Base-by-base conservation (phyloP, 2,329 filamentous ascomycete species). In the Ceratocystis smalleyi region DNA sequence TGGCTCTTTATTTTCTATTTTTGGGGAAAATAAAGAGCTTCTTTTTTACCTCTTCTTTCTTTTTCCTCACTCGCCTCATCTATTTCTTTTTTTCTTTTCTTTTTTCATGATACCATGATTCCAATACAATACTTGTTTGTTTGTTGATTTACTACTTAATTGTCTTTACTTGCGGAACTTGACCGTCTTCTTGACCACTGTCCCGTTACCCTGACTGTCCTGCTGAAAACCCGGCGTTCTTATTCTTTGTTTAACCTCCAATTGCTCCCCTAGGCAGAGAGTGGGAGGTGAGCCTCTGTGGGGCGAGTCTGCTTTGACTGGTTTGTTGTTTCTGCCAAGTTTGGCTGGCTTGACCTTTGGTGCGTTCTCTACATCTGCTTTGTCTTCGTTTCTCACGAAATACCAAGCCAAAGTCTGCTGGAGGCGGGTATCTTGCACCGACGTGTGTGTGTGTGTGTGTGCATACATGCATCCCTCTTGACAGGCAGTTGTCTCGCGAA, bases 61-160 rank as follows among this genome's bases (percentile, higher is more conserved):
- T 8, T 51, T 51, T 22, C 7, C 32, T 61, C 12, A 10, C 47
- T 27, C 43, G 17, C 30, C 10, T 61, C 47, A 7, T 35, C 49
- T 51, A 10, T 57, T 43, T 19, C 55, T 54, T 35, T 47, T 65
- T 47, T 22, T 49, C 32, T 62, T n/a, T 54, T 43, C 43, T 51
- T 40, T 43, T 51, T 40, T 43, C 59, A 61, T 47, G 43, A 61
- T 61, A 43, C 59, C n/a, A 61, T 43, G 59, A 40, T 32, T 49
- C 51, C 47, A 43, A 49, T 43, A 57, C 43, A 57, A 57, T 40
- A 57, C 47, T 64, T 60, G 32, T 35, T 43, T 60, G 57, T 60
- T 49, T 35, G 24, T 43, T 40, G 24, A 30, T 59, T 43, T 43
- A 61, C 59, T 45, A 27, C 30, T 22, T 61, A 45, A 43, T 45